Evolutionary conservation across 2,329 filamentous ascomycete genomes (phyloP).

Genomic region (Laburnicola sp.): DNA sequence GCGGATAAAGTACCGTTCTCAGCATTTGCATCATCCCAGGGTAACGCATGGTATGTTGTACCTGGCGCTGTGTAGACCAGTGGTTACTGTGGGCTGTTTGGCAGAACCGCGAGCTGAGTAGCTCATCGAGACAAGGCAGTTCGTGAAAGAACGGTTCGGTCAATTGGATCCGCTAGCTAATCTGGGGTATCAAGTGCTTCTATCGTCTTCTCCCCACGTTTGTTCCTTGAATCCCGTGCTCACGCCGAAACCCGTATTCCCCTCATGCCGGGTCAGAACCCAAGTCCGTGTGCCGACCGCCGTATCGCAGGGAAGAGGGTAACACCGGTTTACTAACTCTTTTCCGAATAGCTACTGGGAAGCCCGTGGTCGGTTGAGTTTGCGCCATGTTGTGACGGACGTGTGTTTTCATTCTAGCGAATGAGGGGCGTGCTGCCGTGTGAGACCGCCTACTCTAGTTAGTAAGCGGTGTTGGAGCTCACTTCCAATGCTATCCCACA

Average conservation of each 20-base stretch:
- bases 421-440: neutral
- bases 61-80: no score
- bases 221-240: neutral
- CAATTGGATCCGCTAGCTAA: neutral
- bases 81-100: no score
- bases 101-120: no score
- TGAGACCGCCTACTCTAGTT: neutral
- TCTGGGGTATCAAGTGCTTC: constrained; percentile 3
- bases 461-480: neutral
- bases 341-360: neutral
- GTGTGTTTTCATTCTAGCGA: neutral
- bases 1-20: no score
- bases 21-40: no score
- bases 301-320: neutral
- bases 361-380: neutral
- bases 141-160: neutral
- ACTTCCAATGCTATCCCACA: neutral
- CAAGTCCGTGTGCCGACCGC: constrained; percentile 1
- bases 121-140: neutral
- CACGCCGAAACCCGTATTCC: neutral
- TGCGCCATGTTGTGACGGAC: neutral
- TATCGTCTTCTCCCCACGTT: neutral
- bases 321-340: neutral
- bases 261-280: constrained; percentile 3
- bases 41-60: no score